A percentile compares a stretch with the other conserved stretches of the same genome.
phyloP scores from a whole-genome alignment of 139 green algal genomes.

The Chlorella sp. region DNA sequence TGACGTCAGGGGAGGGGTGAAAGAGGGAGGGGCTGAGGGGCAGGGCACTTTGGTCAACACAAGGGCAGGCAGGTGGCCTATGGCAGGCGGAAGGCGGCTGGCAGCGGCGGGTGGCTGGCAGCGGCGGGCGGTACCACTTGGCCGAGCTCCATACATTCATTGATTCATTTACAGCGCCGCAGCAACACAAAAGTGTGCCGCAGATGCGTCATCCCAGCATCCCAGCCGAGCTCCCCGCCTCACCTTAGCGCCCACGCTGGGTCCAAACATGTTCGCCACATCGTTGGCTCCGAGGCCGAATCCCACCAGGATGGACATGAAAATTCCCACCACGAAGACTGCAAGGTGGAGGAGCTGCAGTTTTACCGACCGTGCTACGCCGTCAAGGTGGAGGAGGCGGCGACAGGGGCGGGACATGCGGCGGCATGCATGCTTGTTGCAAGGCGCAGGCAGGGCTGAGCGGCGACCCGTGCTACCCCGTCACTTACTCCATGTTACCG shows the following conservation, averaged over 20 bases:
- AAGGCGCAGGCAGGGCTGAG: background rate
- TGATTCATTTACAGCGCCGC: too few species aligned
- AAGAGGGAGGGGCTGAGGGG: too few species aligned
- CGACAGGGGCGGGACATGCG: background rate
- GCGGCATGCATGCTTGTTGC: background rate
- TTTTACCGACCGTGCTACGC: background rate
- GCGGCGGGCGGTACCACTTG: too few species aligned
- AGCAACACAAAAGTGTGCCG: too few species aligned
- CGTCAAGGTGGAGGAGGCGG: background rate
- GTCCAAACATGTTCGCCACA: slow-evolving; percentile 45
- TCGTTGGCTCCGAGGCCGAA: background rate
- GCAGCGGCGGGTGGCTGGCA: too few species aligned
- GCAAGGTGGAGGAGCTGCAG: background rate
- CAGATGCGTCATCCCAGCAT: too few species aligned
- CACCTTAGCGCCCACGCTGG: slow-evolving; percentile 31
- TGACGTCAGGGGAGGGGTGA: background rate
- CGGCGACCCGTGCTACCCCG: background rate
- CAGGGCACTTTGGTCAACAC: too few species aligned
- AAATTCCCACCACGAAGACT: slow-evolving; percentile 7
- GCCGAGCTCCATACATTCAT: too few species aligned
- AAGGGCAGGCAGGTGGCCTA: too few species aligned
- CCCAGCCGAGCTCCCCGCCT: too few species aligned
- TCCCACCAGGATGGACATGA: background rate
- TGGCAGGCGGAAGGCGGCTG: too few species aligned
- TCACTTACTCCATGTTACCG: background rate